phyloP scores from a whole-genome alignment of 75 land plant species.

The Selaginella tamariscina region DNA sequence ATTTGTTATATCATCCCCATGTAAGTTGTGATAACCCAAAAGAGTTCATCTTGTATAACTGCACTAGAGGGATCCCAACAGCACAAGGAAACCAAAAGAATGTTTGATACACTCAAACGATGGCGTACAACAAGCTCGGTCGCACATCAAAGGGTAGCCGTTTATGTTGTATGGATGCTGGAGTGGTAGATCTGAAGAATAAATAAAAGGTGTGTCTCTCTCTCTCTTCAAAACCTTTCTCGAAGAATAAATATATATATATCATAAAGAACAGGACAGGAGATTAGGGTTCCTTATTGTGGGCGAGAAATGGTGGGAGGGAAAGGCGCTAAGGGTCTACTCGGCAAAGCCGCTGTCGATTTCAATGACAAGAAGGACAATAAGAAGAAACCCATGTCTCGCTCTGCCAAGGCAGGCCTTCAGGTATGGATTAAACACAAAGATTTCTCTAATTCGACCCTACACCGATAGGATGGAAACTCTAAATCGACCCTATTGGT shows the following conservation, averaged over 20 bases:
- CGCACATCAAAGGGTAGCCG: no score
- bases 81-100: no score
- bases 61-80: no score
- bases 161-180: no score
- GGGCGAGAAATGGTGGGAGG: slow-evolving; percentile 16
- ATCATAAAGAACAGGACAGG: neutral
- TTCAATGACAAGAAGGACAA: slow-evolving; percentile 11
- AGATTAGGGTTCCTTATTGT: neutral
- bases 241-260: neutral
- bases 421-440: neutral
- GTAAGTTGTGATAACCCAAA: no score
- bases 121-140: no score
- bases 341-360: slow-evolving; percentile 33
- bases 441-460: neutral
- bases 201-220: no score
- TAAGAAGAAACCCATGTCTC: slow-evolving; percentile 16
- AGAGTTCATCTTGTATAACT: no score
- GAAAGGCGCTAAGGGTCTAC: slow-evolving; percentile 57
- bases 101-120: no score
- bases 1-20: no score
- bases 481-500: neutral
- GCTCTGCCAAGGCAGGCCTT: slow-evolving; percentile 3
- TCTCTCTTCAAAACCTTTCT: neutral
- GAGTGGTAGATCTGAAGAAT: no score
- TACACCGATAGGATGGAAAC: neutral